Evolutionary conservation across 768 basidiomycete genomes (phyloP).

Genomic region (Kwoniella bestiolae): DNA sequence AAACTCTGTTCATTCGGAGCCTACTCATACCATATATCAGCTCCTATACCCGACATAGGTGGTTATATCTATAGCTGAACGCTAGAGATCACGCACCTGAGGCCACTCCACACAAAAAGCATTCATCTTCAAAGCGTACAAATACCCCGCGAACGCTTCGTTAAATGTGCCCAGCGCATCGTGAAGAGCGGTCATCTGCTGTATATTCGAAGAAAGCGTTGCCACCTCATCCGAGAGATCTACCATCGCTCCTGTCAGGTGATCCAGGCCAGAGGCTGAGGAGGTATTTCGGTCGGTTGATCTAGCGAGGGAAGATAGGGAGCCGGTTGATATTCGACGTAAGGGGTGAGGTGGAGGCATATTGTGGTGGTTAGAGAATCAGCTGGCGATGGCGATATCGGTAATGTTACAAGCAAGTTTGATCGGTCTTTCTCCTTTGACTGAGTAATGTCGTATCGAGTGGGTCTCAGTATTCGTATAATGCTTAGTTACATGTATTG

Average conservation of each 20-base stretch:
- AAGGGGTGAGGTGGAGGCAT: conserved; percentile 64
- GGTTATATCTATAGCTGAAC: no score
- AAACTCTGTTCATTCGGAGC: conserved; percentile 32
- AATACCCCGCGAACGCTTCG: conserved; percentile 87
- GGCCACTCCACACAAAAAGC: conserved; percentile 91
- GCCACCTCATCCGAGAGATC: conserved; percentile 90
- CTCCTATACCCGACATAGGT: no score
- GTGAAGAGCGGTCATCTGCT: conserved; percentile 72
- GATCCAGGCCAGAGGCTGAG: conserved; percentile 81
- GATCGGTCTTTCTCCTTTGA: no score
- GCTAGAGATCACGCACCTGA: conserved; percentile 63
- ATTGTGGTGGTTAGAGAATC: neutral
- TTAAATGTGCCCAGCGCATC: conserved; percentile 82
- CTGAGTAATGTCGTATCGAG: no score
- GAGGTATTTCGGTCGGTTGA: conserved; percentile 67
- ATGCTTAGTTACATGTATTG: no score
- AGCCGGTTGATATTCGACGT: conserved; percentile 86
- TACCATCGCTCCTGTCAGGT: conserved; percentile 78
- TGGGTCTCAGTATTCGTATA: no score
- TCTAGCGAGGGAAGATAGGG: conserved; percentile 80
- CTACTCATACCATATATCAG: neutral
- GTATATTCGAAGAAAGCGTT: conserved; percentile 73
- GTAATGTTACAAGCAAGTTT: no score
- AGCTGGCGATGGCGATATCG: no score
- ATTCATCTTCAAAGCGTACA: conserved; percentile 93